Evolutionary conservation across 2,329 filamentous ascomycete species (phyloP).

Genomic region (Hortaea werneckii): DNA sequence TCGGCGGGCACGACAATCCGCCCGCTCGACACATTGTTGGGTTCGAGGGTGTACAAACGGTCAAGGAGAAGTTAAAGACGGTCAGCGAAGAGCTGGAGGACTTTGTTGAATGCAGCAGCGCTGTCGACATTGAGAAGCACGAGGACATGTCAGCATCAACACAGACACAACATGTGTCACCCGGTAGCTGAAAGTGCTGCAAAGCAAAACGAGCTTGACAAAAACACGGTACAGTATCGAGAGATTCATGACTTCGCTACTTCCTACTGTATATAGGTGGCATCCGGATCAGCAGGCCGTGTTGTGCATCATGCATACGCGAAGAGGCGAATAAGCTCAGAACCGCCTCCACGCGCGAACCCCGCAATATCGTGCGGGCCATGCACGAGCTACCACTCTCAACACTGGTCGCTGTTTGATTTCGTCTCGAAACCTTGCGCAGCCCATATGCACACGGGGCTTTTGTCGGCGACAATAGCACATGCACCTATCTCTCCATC

Average conservation of each 20-base stretch:
- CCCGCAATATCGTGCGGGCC: neutral
- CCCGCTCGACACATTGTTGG: slow-evolving; percentile 91
- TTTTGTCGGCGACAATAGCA: neutral
- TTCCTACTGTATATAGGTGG: too few species aligned
- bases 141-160: slow-evolving; percentile 1
- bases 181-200: neutral
- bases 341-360: neutral
- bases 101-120: slow-evolving; percentile 80
- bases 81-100: slow-evolving; percentile 94
- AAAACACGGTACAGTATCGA: too few species aligned
- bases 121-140: slow-evolving; percentile 56
- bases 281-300: too few species aligned
- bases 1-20: slow-evolving; percentile 92
- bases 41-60: slow-evolving; percentile 72
- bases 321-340: neutral
- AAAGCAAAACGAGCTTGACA: neutral
- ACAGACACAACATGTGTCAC: slow-evolving; percentile 2
- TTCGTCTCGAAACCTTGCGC: too few species aligned
- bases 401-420: neutral
- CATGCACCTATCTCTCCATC: neutral
- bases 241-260: too few species aligned
- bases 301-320: too few species aligned
- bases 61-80: slow-evolving; percentile 93
- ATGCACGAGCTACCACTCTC: neutral
- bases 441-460: neutral